Evolutionary conservation across 1,284 basidiomycete genomes (phyloP).

Genomic region (Irpex sp.): DNA sequence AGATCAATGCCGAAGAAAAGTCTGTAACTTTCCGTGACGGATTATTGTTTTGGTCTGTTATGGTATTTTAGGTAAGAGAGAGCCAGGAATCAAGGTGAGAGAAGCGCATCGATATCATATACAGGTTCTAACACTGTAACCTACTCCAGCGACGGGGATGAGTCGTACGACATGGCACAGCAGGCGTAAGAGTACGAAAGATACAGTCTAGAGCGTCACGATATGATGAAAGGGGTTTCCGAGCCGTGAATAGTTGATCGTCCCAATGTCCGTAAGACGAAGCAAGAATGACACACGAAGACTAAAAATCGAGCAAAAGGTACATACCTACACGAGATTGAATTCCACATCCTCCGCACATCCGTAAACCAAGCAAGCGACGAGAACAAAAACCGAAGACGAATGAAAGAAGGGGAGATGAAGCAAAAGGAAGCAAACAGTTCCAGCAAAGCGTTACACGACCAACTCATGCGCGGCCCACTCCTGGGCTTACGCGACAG

Average conservation of each 20-base stretch:
- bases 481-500: conserved; percentile 33
- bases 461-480: not conserved
- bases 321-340: not conserved
- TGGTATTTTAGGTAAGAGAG: not conserved
- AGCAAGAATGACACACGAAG: not conserved
- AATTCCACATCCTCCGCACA: not conserved
- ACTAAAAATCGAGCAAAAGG: not conserved
- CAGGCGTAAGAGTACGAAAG: not conserved
- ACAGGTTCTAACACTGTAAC: not conserved
- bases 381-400: not conserved
- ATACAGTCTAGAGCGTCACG: not conserved
- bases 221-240: not conserved
- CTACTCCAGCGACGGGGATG: not conserved
- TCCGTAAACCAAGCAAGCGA: not conserved
- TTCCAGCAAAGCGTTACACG: not conserved
- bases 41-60: not conserved
- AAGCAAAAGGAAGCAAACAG: not conserved
- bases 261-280: not conserved
- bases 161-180: not conserved
- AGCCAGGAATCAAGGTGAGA: not conserved
- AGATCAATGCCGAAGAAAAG: too few species aligned
- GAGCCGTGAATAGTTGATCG: not conserved
- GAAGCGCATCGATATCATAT: not conserved
- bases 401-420: not conserved
- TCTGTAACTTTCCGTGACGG: too few species aligned